phyloP scores from a whole-genome alignment of 2,329 filamentous ascomycete genomes.

The Colletotrichum nymphaeae region DNA sequence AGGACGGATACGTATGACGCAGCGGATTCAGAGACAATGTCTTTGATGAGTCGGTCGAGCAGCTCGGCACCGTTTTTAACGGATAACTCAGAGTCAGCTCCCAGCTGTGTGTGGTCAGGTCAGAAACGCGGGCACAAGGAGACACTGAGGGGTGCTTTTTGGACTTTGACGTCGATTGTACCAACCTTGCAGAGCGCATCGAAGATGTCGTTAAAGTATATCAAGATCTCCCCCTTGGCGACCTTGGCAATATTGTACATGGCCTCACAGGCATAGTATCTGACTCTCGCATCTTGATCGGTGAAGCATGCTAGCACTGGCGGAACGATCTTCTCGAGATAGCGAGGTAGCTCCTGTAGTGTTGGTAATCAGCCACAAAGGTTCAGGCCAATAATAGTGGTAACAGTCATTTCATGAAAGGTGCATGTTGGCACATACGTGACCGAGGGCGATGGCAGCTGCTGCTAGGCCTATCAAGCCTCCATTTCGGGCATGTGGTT shows the following conservation, averaged over 20 bases:
- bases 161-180: constrained; percentile 34
- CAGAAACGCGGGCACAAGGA: neutral
- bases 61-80: constrained; percentile 98
- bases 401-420: neutral
- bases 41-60: constrained; percentile 92
- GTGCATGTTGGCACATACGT: constrained; percentile 67
- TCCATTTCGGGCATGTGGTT: constrained; percentile 95
- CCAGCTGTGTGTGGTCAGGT: constrained; percentile 69
- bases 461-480: constrained; percentile 95
- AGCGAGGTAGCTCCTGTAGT: constrained; percentile 85
- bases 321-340: constrained; percentile 93
- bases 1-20: constrained; percentile 94
- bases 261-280: constrained; percentile 98
- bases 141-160: neutral
- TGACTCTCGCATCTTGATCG: constrained; percentile 95
- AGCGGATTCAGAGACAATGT: constrained; percentile 95
- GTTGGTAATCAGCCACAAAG: neutral
- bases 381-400: too few species aligned
- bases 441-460: constrained; percentile 92
- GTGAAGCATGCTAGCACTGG: constrained; percentile 97
- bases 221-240: constrained; percentile 94
- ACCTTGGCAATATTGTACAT: constrained; percentile 99
- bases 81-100: constrained; percentile 93
- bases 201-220: constrained; percentile 99
- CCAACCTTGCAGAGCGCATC: constrained; percentile 93